phyloP scores from a whole-genome alignment of 129 eudicot genomes.

The Scalesia atractyloides region DNA sequence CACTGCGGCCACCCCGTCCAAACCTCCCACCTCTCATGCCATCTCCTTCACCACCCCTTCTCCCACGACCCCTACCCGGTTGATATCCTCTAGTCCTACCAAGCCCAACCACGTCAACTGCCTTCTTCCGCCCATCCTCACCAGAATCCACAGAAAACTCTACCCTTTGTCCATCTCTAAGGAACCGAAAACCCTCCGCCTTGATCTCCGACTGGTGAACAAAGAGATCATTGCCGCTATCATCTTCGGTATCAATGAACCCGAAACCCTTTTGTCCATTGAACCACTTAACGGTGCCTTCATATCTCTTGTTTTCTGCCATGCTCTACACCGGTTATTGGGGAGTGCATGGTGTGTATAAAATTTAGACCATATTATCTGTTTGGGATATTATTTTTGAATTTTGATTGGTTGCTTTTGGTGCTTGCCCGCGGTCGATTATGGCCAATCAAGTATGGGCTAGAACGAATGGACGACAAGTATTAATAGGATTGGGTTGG shows the following conservation, averaged over 20 bases:
- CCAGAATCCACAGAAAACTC: slow-evolving; percentile 29
- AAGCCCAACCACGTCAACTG: slow-evolving; percentile 37
- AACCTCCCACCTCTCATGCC: slow-evolving; percentile 24
- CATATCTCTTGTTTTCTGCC: slow-evolving; percentile 33
- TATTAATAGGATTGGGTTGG: slow-evolving; percentile 29
- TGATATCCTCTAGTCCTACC: slow-evolving; percentile 27
- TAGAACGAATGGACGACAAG: slow-evolving; percentile 35
- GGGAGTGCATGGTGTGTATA: not conserved
- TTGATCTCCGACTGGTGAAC: slow-evolving; percentile 47
- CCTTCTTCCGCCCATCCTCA: slow-evolving; percentile 40
- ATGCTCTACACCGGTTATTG: not conserved
- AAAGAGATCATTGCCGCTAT: slow-evolving; percentile 29
- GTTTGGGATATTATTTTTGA: slow-evolving; percentile 26
- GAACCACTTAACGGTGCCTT: slow-evolving; percentile 46
- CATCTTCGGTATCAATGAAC: slow-evolving; percentile 37
- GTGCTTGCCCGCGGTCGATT: slow-evolving; percentile 8
- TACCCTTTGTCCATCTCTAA: slow-evolving; percentile 42
- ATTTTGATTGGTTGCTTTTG: slow-evolving; percentile 25
- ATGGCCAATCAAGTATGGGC: slow-evolving; percentile 27
- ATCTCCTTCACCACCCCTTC: slow-evolving; percentile 24
- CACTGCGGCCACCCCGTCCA: slow-evolving; percentile 9
- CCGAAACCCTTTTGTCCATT: slow-evolving; percentile 49
- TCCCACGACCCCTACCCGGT: slow-evolving; percentile 23
- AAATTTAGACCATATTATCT: slow-evolving; percentile 14
- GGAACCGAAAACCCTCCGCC: slow-evolving; percentile 43